Conservation (phyloP, 208 protist species). For the Leishmania martiniquensis region DNA sequence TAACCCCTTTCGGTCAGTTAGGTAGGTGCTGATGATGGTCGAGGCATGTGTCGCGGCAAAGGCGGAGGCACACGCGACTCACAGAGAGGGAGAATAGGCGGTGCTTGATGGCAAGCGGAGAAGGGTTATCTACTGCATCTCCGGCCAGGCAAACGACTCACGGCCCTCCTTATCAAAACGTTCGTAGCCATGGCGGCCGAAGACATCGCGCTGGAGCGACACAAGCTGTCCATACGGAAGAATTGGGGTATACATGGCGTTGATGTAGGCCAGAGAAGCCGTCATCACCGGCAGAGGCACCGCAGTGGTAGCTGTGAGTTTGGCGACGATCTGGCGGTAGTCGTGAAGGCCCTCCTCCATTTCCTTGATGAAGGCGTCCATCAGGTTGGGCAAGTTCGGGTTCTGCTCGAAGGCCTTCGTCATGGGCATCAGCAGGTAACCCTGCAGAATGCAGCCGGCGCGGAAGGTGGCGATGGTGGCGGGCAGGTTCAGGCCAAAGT, state of each 20-base stretch:
- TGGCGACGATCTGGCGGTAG: constrained; percentile 71
- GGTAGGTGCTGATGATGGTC: not conserved
- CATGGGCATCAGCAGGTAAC: constrained; percentile 88
- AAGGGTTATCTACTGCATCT: constrained; percentile 63
- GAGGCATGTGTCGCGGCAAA: not conserved
- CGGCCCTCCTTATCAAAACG: constrained; percentile 81
- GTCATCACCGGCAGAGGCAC: constrained; percentile 78
- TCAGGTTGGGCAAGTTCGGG: constrained; percentile 84
- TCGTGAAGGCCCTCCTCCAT: constrained; percentile 61
- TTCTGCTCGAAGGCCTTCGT: constrained; percentile 89
- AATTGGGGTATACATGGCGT: constrained; percentile 80
- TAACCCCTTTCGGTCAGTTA: not conserved
- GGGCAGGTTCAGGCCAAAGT: constrained; percentile 87
- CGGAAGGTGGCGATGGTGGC: constrained; percentile 93
- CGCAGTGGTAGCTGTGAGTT: constrained; percentile 53
- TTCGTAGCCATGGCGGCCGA: constrained; percentile 92
- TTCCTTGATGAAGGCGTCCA: constrained; percentile 88
- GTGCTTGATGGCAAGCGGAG: not conserved
- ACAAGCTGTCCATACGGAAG: constrained; percentile 89
- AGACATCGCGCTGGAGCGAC: constrained; percentile 92
- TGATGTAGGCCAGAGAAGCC: constrained; percentile 83
- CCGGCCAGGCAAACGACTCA: constrained; percentile 83
- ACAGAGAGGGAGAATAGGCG: not conserved
- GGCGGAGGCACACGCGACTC: not conserved
- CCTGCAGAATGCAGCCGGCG: constrained; percentile 91